phyloP scores from a whole-genome alignment of 441 rosid genomes.

The Erodium trifolium region DNA sequence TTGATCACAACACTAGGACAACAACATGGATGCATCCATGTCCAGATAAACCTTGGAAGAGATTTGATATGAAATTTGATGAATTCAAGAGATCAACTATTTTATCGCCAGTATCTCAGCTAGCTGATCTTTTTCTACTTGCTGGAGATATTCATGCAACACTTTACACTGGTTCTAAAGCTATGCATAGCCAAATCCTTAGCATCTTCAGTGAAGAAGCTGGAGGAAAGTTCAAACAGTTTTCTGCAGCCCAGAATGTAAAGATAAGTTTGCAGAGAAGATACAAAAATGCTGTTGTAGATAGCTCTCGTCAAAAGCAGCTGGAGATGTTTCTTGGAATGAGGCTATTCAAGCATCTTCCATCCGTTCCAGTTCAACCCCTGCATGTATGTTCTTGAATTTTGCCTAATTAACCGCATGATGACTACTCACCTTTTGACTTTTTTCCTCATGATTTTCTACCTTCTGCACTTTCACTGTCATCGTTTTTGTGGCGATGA shows the following conservation, averaged over 20 bases:
- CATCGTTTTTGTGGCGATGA: background rate
- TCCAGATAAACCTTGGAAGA: slow-evolving; percentile 98
- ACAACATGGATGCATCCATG: slow-evolving; percentile 97
- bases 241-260: slow-evolving; percentile 86
- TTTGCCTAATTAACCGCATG: slow-evolving; percentile 1
- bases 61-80: slow-evolving; percentile 86
- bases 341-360: slow-evolving; percentile 95
- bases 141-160: slow-evolving; percentile 98
- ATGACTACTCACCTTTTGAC: background rate
- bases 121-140: slow-evolving; percentile 88
- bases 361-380: slow-evolving; percentile 75
- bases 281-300: slow-evolving; percentile 77
- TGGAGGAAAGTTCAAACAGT: slow-evolving; percentile 70
- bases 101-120: slow-evolving; percentile 73
- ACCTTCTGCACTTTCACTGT: background rate
- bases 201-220: slow-evolving; percentile 90
- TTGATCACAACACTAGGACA: slow-evolving; percentile 90
- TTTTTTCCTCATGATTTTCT: background rate
- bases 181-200: slow-evolving; percentile 98
- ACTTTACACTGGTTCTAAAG: slow-evolving; percentile 96
- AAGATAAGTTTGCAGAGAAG: slow-evolving; percentile 89
- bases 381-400: slow-evolving; percentile 51
- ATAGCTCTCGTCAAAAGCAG: slow-evolving; percentile 97
- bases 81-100: slow-evolving; percentile 84
- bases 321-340: slow-evolving; percentile 91